A percentile compares a stretch with the other conserved stretches of the same genome.
phyloP scores from a whole-genome alignment of 2,329 filamentous ascomycete species.

The Cytospora chrysosperma region DNA sequence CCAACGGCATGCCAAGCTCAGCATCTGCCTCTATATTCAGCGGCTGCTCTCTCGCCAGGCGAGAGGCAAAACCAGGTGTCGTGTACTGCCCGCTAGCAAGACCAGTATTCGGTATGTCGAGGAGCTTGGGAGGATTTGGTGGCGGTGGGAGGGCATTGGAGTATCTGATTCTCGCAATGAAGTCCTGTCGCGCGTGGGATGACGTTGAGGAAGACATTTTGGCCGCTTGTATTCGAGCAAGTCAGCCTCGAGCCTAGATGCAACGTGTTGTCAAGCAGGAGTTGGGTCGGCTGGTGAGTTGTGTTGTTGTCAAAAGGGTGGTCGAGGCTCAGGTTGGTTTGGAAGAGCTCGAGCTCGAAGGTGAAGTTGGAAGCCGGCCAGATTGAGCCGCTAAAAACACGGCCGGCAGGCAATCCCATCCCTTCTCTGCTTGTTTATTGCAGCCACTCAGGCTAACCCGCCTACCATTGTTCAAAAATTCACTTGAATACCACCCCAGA shows the following conservation, averaged over 20 bases:
- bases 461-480: not conserved
- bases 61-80: constrained; percentile 83
- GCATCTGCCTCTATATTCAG: constrained; percentile 97
- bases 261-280: not conserved
- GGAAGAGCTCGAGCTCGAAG: not conserved
- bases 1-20: constrained; percentile 95
- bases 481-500: not conserved
- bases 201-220: constrained; percentile 44
- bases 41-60: constrained; percentile 85
- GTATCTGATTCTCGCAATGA: constrained; percentile 93
- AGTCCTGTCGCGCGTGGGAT: constrained; percentile 73
- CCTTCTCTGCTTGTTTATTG: not conserved
- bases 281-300: not conserved
- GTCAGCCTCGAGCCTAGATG: not conserved
- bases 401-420: not conserved
- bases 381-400: not conserved
- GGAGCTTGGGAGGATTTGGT: constrained; percentile 90
- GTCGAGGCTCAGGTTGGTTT: not conserved
- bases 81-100: constrained; percentile 86
- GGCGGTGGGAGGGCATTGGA: constrained; percentile 94
- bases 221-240: not conserved
- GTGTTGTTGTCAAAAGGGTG: not conserved
- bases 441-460: too few relatives aligned
- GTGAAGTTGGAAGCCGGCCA: not conserved
- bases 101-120: constrained; percentile 94